Base-by-base conservation (phyloP, 2,329 filamentous ascomycete species). In the Fusarium coffeatum region DNA sequence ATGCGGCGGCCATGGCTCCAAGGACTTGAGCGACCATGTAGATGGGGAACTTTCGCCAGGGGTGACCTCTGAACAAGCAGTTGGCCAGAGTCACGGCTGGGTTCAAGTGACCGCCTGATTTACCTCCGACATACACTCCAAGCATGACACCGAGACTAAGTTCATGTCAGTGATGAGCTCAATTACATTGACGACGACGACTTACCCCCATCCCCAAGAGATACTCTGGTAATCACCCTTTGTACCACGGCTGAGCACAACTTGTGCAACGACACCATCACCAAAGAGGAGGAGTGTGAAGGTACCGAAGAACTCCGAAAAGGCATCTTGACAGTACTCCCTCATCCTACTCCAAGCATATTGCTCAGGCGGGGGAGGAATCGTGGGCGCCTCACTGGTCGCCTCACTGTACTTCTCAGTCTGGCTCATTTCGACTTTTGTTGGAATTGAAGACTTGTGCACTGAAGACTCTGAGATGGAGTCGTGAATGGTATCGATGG, bases 31-130 rank as follows among this genome's bases (percentile, higher is more conserved):
- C 87, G 3, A 89, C 58, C 40, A 87, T 81, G 78, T 93, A 93
- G n/a, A 90, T 78, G 3, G 90, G 90, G 66, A 92, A 88, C 41
- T 90, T 88, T 46, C 87, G 84, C 88, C 90, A 92, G 8, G 91
- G 89, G 28, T 92, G 85, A 56, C 87, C 86, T 56, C 91, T 88
- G 77, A 87, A 91, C 49, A 93, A 78, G 74, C 90, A 92, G 78
- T 89, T 91, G 64, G 87, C 85, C 28, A 93, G 84, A 3, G 90
- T 92, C 18, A 93, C 86, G n/a, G 89, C 91, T 1, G 91, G 89
- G 74, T 90, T 91, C 70, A 93, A 82, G 74, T 92, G 90, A 2
- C 87, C 89, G 10, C 90, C 90, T 6, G 87, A 89, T 72, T 91
- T 89, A 54, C 86, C 86, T 8, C 83, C 83, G n/a, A 87, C 85